phyloP scores from a whole-genome alignment of 345 rosid species.

The Salix arbutifolia region DNA sequence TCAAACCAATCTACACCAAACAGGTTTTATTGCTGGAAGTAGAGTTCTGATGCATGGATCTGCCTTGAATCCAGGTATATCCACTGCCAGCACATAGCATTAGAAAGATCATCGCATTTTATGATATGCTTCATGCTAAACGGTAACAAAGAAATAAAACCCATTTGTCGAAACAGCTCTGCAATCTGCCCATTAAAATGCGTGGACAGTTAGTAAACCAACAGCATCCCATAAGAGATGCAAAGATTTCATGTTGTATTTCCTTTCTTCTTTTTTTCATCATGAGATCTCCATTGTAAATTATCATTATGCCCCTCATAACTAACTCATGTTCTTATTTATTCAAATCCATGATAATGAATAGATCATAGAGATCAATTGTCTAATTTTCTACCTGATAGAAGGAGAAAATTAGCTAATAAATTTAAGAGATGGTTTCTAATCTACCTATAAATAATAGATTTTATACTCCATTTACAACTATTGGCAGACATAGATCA shows the following conservation, averaged over 20 bases:
- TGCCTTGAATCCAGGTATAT: constrained; percentile 55
- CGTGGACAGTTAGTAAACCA: not conserved
- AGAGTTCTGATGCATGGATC: constrained; percentile 28
- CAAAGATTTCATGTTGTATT: not conserved
- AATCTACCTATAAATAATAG: too few relatives aligned
- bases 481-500: too few relatives aligned
- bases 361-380: too few relatives aligned
- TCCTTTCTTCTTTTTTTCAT: not conserved
- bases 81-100: constrained; percentile 33
- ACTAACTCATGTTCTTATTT: too few relatives aligned
- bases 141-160: not conserved
- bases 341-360: too few relatives aligned
- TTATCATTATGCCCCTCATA: too few relatives aligned
- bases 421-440: too few relatives aligned
- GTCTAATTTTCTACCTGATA: too few relatives aligned
- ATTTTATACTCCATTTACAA: too few relatives aligned
- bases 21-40: constrained; percentile 11
- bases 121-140: not conserved
- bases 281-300: too few relatives aligned
- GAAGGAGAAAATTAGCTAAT: too few relatives aligned
- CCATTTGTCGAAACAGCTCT: not conserved
- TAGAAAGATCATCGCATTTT: not conserved
- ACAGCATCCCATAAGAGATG: not conserved
- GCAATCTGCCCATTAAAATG: not conserved
- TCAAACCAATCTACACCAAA: constrained; percentile 72